These are phyloP conservation scores for Phytopythium chamaehyphon DNA, from an alignment of 352 stramenopile species.

Conservation along the genomic window DNA sequence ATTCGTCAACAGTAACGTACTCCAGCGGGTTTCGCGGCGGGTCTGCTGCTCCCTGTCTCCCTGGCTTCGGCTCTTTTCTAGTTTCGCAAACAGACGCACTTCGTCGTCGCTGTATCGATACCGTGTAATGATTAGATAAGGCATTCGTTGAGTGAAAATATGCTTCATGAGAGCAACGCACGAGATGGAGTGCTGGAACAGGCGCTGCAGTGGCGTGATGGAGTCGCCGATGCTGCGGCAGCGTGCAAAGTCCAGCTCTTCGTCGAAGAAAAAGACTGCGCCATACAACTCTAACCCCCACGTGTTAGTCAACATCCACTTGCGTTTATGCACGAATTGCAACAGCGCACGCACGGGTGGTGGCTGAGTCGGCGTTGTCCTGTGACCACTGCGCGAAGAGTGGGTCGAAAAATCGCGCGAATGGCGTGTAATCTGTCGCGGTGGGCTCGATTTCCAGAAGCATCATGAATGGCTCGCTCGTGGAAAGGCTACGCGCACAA, in stretches of 20 bases:
- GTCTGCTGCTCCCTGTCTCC: slow-evolving; percentile 3
- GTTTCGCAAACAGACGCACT: slow-evolving; percentile 12
- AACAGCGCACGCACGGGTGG: slow-evolving; percentile 26
- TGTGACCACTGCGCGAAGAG: slow-evolving; percentile 41
- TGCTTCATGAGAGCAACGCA: slow-evolving; percentile 12
- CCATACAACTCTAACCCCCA: slow-evolving; percentile 46
- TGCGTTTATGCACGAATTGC: not conserved
- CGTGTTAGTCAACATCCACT: not conserved
- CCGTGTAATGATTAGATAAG: too few species aligned
- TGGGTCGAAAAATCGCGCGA: slow-evolving; percentile 54
- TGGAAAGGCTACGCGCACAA: slow-evolving; percentile 38
- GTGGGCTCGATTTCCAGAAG: slow-evolving; percentile 40
- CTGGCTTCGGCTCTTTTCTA: slow-evolving; percentile 14
- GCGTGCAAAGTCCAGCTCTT: slow-evolving; percentile 52
- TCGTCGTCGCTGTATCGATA: too few species aligned
- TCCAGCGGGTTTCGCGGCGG: too few species aligned
- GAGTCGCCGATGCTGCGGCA: slow-evolving; percentile 56
- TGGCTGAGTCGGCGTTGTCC: slow-evolving; percentile 12
- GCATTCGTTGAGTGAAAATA: not conserved
- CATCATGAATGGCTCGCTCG: slow-evolving; percentile 41
- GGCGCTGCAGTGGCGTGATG: slow-evolving; percentile 26
- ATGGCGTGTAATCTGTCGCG: slow-evolving; percentile 18
- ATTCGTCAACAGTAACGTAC: too few species aligned
- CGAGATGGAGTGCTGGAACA: slow-evolving; percentile 29
- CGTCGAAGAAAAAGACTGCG: slow-evolving; percentile 60